Percentiles rank a stretch among this genome's conserved stretches.
Evolutionary conservation across 352 stramenopile genomes (phyloP).

Genomic region (Phytophthora pseudosyringae): DNA sequence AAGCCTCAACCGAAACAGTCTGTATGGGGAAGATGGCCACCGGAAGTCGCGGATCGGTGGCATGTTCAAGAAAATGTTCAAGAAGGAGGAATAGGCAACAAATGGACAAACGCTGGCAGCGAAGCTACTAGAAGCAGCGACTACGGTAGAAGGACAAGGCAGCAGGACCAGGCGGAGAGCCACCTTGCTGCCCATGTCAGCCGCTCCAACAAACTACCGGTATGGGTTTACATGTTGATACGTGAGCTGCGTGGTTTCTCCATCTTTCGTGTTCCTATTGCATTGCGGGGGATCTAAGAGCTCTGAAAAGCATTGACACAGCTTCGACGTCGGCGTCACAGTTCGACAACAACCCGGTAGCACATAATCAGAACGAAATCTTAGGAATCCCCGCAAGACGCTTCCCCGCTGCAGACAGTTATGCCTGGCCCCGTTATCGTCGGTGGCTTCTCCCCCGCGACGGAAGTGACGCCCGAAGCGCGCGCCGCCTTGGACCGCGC

Average conservation of each 20-base stretch:
- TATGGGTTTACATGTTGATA: constrained; percentile 37
- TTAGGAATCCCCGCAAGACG: neutral
- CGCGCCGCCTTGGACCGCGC: constrained; percentile 32
- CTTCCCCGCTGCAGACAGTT: constrained; percentile 8
- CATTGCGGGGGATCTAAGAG: constrained; percentile 3
- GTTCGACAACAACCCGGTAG: neutral
- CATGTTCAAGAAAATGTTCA: constrained; percentile 93
- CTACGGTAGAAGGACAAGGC: constrained; percentile 12
- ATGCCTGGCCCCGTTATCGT: constrained; percentile 30
- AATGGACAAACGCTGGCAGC: constrained; percentile 6
- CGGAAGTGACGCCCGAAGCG: constrained; percentile 26
- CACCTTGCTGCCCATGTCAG: neutral
- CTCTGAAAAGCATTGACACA: neutral
- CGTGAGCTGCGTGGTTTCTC: constrained; percentile 19
- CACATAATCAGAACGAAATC: constrained; percentile 17
- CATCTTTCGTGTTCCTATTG: constrained; percentile 7
- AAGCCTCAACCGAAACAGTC: constrained; percentile 50
- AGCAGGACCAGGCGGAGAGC: neutral
- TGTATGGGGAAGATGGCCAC: constrained; percentile 67
- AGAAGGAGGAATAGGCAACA: constrained; percentile 67
- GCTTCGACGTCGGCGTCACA: too few relatives aligned
- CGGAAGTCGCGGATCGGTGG: constrained; percentile 83
- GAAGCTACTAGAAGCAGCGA: neutral
- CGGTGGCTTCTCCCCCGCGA: constrained; percentile 30
- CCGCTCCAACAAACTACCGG: neutral